Conservation (phyloP, 176 grass and related monocot species). For the Puya raimondii region DNA sequence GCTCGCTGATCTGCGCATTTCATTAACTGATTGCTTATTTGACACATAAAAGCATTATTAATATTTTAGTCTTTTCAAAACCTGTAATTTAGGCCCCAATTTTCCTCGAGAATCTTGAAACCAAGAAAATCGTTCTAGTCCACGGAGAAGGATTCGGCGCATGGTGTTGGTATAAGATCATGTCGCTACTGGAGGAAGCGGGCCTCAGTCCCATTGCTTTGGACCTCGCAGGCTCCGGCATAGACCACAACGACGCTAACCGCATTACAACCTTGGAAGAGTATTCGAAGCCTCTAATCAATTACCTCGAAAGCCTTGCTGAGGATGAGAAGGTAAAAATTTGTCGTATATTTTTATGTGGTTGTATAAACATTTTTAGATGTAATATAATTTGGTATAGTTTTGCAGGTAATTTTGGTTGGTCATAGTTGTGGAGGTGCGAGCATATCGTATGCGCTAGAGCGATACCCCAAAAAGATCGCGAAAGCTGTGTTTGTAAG, state of each 20-base stretch:
- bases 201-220: slow-evolving; percentile 77
- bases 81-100: slow-evolving; percentile 40
- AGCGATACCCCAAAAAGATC: slow-evolving; percentile 62
- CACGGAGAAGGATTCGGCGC: slow-evolving; percentile 99
- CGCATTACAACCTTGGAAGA: slow-evolving; percentile 69
- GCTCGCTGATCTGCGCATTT: not conserved
- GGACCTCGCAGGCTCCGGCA: slow-evolving; percentile 86
- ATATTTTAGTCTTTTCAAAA: slow-evolving; percentile 1
- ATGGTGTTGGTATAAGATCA: slow-evolving; percentile 99
- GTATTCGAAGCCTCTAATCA: slow-evolving; percentile 74
- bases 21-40: not conserved
- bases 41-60: not conserved
- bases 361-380: slow-evolving; percentile 8
- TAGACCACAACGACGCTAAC: slow-evolving; percentile 71
- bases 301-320: slow-evolving; percentile 59
- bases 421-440: slow-evolving; percentile 96
- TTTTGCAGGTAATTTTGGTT: slow-evolving; percentile 73
- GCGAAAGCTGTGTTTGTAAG: slow-evolving; percentile 83
- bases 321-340: slow-evolving; percentile 38
- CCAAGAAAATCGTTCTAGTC: slow-evolving; percentile 88
- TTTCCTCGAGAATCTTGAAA: slow-evolving; percentile 77
- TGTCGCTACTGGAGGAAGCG: slow-evolving; percentile 83
- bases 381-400: not conserved
- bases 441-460: slow-evolving; percentile 66
- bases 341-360: not conserved